These are phyloP conservation scores for Neurospora intermedia DNA, from an alignment of 495 filamentous ascomycete species.

Conservation along the genomic window DNA sequence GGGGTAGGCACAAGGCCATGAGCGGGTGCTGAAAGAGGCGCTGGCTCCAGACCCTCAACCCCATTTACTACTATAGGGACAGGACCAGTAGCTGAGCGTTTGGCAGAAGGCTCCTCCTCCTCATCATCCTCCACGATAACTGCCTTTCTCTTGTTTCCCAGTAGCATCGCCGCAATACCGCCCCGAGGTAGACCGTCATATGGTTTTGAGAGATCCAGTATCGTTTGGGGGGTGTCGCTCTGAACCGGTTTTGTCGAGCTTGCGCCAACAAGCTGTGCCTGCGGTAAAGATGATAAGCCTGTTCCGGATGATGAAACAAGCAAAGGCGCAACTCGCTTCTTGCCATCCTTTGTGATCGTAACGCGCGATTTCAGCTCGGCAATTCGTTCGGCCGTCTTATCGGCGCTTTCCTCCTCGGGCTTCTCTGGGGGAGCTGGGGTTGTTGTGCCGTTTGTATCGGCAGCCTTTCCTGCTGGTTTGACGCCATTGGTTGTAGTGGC, in stretches of 20 bases:
- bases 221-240: conserved; percentile 69
- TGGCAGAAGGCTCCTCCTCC: conserved; percentile 49
- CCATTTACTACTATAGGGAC: conserved; percentile 66
- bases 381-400: conserved; percentile 52
- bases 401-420: conserved; percentile 34
- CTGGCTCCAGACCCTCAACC: conserved; percentile 63
- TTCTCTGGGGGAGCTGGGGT: conserved; percentile 21
- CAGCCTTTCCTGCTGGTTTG: conserved; percentile 24
- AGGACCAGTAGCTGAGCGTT: conserved; percentile 56
- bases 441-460: conserved; percentile 27
- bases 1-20: conserved; percentile 64
- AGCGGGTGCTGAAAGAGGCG: conserved; percentile 39
- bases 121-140: conserved; percentile 55
- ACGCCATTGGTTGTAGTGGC: conserved; percentile 29
- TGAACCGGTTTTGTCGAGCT: conserved; percentile 47
- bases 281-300: conserved; percentile 77
- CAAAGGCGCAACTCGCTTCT: conserved; percentile 86
- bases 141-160: conserved; percentile 88
- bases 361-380: conserved; percentile 80
- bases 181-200: conserved; percentile 90
- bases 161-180: conserved; percentile 69
- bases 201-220: conserved; percentile 86
- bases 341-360: conserved; percentile 92
- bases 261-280: conserved; percentile 69
- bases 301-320: conserved; percentile 78